Percentiles rank a stretch among this genome's conserved stretches.
These are phyloP conservation scores for Talaromyces stipitatus DNA, from an alignment of 495 filamentous ascomycete genomes.

Conservation along the genomic window DNA sequence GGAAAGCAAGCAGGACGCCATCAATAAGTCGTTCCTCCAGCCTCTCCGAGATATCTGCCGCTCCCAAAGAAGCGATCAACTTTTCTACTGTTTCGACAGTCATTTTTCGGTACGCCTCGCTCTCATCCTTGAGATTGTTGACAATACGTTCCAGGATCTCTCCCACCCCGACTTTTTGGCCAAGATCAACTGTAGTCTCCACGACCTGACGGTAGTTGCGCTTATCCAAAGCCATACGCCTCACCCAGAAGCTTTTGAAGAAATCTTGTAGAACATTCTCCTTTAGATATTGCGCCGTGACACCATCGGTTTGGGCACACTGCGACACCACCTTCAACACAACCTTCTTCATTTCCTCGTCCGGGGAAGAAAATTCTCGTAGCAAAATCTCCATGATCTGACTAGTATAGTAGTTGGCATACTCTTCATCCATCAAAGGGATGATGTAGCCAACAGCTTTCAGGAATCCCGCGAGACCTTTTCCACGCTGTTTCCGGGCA, in stretches of 20 bases:
- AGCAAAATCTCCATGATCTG: slow-evolving; percentile 99
- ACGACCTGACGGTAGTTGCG: slow-evolving; percentile 96
- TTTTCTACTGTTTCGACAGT: slow-evolving; percentile 97
- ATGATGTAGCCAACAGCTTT: slow-evolving; percentile 99
- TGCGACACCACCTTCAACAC: slow-evolving; percentile 97
- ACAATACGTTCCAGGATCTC: slow-evolving; percentile 93
- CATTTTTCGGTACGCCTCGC: slow-evolving; percentile 98
- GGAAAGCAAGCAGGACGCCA: slow-evolving; percentile 94
- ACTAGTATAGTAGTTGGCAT: slow-evolving; percentile 96
- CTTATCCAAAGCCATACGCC: slow-evolving; percentile 93
- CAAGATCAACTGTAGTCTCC: slow-evolving; percentile 94
- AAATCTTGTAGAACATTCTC: slow-evolving; percentile 92
- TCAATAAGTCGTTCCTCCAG: slow-evolving; percentile 91
- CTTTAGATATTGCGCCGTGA: slow-evolving; percentile 89
- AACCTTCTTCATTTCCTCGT: slow-evolving; percentile 99
- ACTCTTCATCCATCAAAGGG: slow-evolving; percentile 98
- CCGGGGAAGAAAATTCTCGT: slow-evolving; percentile 90
- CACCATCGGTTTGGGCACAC: slow-evolving; percentile 88
- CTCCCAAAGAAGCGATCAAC: slow-evolving; percentile 83
- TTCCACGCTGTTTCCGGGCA: slow-evolving; percentile 89
- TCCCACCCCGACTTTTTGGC: slow-evolving; percentile 91
- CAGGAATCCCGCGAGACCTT: slow-evolving; percentile 89
- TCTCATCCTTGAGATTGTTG: slow-evolving; percentile 94
- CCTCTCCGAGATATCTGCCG: slow-evolving; percentile 86
- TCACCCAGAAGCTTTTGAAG: slow-evolving; percentile 98